Evolutionary conservation across 2,329 filamentous ascomycete genomes (phyloP).

Genomic region (Drechslerella dactyloides): DNA sequence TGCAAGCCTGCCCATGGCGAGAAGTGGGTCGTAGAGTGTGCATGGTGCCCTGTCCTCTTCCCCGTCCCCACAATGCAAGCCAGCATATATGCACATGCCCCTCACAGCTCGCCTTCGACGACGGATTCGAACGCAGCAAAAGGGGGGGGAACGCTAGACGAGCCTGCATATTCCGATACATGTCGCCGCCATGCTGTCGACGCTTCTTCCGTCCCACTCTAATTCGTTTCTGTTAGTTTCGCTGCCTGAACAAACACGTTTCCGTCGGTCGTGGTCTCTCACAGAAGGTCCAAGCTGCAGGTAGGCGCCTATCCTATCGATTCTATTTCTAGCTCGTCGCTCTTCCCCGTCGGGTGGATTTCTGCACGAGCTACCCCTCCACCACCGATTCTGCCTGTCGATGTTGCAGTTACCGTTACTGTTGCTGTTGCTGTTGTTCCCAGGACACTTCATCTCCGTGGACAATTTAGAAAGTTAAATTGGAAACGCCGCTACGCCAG

Average conservation of each 20-base stretch:
- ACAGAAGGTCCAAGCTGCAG: too few species aligned
- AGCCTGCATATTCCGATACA: conserved; percentile 2
- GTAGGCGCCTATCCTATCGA: too few species aligned
- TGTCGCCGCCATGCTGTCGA: neutral
- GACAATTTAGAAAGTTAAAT: conserved; percentile 10
- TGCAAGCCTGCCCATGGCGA: conserved; percentile 2
- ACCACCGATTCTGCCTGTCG: too few species aligned
- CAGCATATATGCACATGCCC: neutral
- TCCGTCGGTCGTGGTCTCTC: neutral
- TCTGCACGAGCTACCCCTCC: too few species aligned
- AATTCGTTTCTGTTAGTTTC: neutral
- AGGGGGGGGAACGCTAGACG: conserved; percentile 2
- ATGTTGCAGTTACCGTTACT: too few species aligned
- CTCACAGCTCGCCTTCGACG: neutral
- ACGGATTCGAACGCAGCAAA: neutral
- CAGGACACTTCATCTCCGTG: neutral
- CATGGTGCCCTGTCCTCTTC: neutral
- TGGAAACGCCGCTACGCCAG: conserved; percentile 8
- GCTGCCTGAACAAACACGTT: conserved; percentile 3
- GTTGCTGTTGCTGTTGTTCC: too few species aligned
- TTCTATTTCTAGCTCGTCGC: too few species aligned
- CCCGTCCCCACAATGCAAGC: neutral
- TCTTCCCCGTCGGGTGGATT: too few species aligned
- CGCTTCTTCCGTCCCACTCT: neutral
- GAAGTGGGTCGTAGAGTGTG: neutral